A percentile compares a stretch with the other conserved stretches of the same genome.
Evolutionary conservation across 768 basidiomycete genomes (phyloP).

Genomic region (Serendipita vermifera): DNA sequence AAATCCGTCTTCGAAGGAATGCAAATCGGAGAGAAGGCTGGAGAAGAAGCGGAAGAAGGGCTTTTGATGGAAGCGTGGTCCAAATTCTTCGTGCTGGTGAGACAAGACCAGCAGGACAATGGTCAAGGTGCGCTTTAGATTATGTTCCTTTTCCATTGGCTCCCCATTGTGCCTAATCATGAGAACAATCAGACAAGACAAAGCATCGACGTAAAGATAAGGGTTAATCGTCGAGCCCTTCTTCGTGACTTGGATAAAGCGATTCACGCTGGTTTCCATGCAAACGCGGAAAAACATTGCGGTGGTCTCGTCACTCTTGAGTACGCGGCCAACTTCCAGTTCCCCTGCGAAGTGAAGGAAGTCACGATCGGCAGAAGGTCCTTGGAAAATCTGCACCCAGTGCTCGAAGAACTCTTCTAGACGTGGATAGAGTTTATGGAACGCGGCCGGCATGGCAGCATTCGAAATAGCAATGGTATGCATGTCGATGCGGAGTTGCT

Average conservation of each 20-base stretch:
- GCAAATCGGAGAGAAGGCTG: constrained; percentile 83
- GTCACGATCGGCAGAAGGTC: constrained; percentile 84
- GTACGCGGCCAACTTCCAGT: constrained; percentile 86
- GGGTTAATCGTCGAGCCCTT: constrained; percentile 3
- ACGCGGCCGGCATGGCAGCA: constrained; percentile 14
- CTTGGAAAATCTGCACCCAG: constrained; percentile 92
- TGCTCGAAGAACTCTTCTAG: constrained; percentile 50
- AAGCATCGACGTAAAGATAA: constrained; percentile 53
- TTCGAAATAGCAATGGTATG: constrained; percentile 12
- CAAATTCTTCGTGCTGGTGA: constrained; percentile 89
- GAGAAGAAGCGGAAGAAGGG: constrained; percentile 99
- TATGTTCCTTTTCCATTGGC: constrained; percentile 90
- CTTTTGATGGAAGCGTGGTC: constrained; percentile 83
- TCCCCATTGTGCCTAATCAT: constrained; percentile 99
- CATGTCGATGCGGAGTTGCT: constrained; percentile 56
- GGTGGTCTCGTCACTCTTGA: constrained; percentile 91
- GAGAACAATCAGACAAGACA: constrained; percentile 88
- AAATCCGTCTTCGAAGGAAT: constrained; percentile 70
- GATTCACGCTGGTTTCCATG: constrained; percentile 84
- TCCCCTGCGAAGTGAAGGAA: constrained; percentile 97
- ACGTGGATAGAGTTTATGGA: constrained; percentile 14
- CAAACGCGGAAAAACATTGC: constrained; percentile 98
- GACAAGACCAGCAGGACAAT: constrained; percentile 94
- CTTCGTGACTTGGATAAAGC: constrained; percentile 34
- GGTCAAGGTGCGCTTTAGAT: constrained; percentile 91